A percentile compares a stretch with the other conserved stretches of the same genome.
These are phyloP conservation scores for Cryomyces minteri DNA, from an alignment of 495 filamentous ascomycete genomes.

Conservation along the genomic window DNA sequence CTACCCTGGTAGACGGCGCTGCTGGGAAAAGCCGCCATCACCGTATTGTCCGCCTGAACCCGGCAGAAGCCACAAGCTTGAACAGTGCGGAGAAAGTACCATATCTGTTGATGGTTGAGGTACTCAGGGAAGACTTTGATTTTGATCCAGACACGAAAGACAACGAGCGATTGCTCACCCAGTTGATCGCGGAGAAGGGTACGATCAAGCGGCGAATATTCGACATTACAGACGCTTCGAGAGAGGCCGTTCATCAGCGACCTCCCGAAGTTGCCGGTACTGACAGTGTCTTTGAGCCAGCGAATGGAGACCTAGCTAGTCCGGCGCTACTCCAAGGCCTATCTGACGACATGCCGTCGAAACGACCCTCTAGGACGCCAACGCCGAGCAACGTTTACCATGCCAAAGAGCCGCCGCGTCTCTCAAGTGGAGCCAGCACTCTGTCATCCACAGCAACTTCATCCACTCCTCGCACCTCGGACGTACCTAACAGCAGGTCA, in stretches of 20 bases:
- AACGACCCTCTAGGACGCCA: no score
- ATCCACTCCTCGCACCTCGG: conserved; percentile 40
- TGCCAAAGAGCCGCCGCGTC: conserved; percentile 5
- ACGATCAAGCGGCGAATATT: conserved; percentile 41
- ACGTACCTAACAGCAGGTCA: conserved; percentile 35
- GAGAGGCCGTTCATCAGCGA: conserved; percentile 18
- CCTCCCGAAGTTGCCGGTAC: conserved; percentile 22
- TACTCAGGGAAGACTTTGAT: conserved; percentile 53
- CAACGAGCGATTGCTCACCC: conserved; percentile 41
- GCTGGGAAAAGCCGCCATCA: conserved; percentile 49
- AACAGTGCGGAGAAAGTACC: conserved; percentile 68
- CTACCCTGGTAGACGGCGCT: conserved; percentile 42
- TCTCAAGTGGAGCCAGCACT: conserved; percentile 34
- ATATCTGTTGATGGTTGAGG: conserved; percentile 59
- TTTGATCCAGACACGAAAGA: conserved; percentile 49
- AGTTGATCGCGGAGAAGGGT: conserved; percentile 41
- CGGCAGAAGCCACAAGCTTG: conserved; percentile 57
- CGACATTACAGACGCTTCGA: conserved; percentile 38
- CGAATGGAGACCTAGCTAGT: conserved; percentile 49
- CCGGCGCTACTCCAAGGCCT: conserved; percentile 40
- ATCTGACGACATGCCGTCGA: conserved; percentile 16
- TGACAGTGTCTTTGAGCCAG: conserved; percentile 65
- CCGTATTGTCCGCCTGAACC: conserved; percentile 56
- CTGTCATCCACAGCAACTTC: conserved; percentile 28
- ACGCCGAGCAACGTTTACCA: no score